Evolutionary conservation across 768 basidiomycete genomes (phyloP).

Genomic region (Hygrophorus russula): DNA sequence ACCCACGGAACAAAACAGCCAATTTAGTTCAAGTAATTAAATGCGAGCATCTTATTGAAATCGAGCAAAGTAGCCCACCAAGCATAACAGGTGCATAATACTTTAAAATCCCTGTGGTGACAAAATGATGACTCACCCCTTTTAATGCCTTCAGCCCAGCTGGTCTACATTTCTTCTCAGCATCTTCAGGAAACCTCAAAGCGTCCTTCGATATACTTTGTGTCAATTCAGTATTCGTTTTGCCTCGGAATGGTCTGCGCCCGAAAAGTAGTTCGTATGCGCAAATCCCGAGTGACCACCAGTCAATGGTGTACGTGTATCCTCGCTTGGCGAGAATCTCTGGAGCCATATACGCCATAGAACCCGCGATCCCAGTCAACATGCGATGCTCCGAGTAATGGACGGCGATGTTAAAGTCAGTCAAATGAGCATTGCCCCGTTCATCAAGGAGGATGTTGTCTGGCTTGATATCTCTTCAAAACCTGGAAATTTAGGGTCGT

Average conservation of each 20-base stretch:
- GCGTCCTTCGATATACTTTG: slow-evolving; percentile 85
- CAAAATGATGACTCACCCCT: slow-evolving; percentile 42
- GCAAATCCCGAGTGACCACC: slow-evolving; percentile 95
- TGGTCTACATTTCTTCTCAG: slow-evolving; percentile 64
- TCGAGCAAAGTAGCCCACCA: not conserved
- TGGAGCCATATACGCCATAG: slow-evolving; percentile 97
- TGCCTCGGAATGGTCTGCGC: slow-evolving; percentile 84
- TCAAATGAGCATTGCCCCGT: slow-evolving; percentile 89
- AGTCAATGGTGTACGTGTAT: slow-evolving; percentile 90
- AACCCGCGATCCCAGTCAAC: slow-evolving; percentile 88
- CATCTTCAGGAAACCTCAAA: slow-evolving; percentile 86
- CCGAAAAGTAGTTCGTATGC: slow-evolving; percentile 90
- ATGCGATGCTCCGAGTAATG: slow-evolving; percentile 78
- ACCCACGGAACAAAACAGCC: not conserved
- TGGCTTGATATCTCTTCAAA: slow-evolving; percentile 84
- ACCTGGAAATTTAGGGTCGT: slow-evolving; percentile 6
- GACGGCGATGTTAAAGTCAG: slow-evolving; percentile 97
- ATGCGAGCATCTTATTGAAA: not conserved
- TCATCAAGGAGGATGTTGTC: slow-evolving; percentile 98
- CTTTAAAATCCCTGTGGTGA: too few relatives aligned
- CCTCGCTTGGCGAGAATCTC: slow-evolving; percentile 87
- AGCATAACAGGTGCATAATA: not conserved
- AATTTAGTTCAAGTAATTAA: not conserved
- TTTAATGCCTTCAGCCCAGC: slow-evolving; percentile 71
- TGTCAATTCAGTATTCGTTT: slow-evolving; percentile 87